Conservation (phyloP, 2,329 filamentous ascomycete species). For the Acrocalymma vagum region DNA sequence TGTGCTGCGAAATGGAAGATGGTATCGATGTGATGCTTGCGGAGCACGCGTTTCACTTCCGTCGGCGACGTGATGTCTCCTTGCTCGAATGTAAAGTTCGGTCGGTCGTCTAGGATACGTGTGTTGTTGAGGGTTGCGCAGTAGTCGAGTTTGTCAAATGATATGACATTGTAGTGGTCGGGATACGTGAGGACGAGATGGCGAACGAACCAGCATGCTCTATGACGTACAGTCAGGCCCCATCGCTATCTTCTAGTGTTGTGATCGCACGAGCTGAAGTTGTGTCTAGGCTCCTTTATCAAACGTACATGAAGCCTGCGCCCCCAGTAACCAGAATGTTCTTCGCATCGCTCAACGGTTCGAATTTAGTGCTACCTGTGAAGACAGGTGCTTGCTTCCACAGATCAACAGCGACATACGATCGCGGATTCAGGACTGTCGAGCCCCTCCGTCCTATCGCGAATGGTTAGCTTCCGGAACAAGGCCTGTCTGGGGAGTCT, state of each 20-base stretch:
- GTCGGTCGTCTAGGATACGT: conserved; percentile 68
- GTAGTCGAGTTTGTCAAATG: conserved; percentile 86
- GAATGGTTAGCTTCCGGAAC: conserved; percentile 8
- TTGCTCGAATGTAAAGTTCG: conserved; percentile 82
- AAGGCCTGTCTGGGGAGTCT: conserved; percentile 6
- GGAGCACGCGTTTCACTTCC: conserved; percentile 75
- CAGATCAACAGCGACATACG: conserved; percentile 64
- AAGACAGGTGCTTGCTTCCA: conserved; percentile 78
- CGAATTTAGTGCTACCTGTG: conserved; percentile 74
- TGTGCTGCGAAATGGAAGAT: conserved; percentile 88
- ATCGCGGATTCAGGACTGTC: conserved; percentile 51
- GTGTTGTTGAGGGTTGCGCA: conserved; percentile 85
- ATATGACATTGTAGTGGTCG: conserved; percentile 78
- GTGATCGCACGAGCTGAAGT: background rate
- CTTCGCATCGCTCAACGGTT: conserved; percentile 72
- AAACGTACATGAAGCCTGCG: conserved; percentile 81
- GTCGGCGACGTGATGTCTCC: conserved; percentile 78
- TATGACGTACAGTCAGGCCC: too few species aligned
- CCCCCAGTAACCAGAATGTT: conserved; percentile 88
- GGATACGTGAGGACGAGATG: conserved; percentile 80
- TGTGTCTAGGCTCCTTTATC: too few species aligned
- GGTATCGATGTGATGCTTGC: conserved; percentile 77
- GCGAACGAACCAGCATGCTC: conserved; percentile 83
- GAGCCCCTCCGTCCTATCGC: conserved; percentile 41
- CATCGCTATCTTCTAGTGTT: too few species aligned